phyloP scores from a whole-genome alignment of 257 asterid species.

The Plantago ovata region DNA sequence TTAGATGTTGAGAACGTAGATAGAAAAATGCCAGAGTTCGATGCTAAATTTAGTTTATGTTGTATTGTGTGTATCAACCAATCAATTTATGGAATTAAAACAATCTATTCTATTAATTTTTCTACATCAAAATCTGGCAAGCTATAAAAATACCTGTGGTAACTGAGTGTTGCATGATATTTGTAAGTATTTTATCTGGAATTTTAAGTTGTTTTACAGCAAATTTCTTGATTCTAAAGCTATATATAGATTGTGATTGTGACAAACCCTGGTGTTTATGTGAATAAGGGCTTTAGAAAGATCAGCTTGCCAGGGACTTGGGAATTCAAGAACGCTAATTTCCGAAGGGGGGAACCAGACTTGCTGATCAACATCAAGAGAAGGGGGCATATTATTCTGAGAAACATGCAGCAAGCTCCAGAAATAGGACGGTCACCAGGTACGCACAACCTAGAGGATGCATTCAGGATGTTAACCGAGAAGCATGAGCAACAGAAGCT shows the following conservation, averaged over 20 bases:
- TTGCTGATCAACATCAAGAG: constrained; percentile 43
- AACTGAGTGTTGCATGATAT: neutral
- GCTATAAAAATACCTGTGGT: too few species aligned
- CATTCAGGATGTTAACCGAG: constrained; percentile 21
- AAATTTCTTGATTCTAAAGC: neutral
- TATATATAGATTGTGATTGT: too few species aligned
- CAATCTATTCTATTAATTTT: too few species aligned
- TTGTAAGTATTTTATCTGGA: neutral
- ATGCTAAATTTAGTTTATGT: neutral
- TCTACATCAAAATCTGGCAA: neutral
- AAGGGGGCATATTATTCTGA: constrained; percentile 11
- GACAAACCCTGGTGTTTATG: neutral
- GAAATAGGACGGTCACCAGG: neutral
- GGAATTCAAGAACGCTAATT: constrained; percentile 46
- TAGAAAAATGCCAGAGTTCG: too few species aligned
- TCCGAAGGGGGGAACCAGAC: constrained; percentile 40
- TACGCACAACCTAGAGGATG: constrained; percentile 17
- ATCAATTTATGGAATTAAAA: too few species aligned
- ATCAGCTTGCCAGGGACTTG: constrained; percentile 38
- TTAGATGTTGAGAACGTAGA: too few species aligned
- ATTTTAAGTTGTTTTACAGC: neutral
- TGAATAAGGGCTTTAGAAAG: constrained; percentile 45
- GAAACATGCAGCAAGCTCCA: constrained; percentile 3
- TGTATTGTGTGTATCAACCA: too few species aligned
- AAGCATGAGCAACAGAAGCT: constrained; percentile 22